These are phyloP conservation scores for Colletotrichum endophyticum DNA, from an alignment of 2,329 filamentous ascomycete species.

Conservation along the genomic window DNA sequence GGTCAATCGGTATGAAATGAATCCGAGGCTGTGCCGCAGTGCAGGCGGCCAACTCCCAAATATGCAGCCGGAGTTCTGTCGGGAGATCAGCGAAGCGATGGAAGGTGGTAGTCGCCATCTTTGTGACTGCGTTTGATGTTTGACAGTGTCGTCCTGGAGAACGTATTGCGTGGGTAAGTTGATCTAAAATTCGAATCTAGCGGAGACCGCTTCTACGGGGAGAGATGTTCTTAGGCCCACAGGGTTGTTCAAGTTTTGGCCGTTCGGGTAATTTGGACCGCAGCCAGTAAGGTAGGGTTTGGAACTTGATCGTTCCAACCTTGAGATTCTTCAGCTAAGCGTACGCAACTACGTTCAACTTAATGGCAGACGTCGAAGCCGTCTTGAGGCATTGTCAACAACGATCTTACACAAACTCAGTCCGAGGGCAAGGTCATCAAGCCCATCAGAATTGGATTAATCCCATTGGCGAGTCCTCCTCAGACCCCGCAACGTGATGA, in stretches of 20 bases:
- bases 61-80: no score
- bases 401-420: background rate
- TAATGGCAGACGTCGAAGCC: background rate
- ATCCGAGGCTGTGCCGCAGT: no score
- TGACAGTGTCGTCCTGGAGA: background rate
- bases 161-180: background rate
- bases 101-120: no score
- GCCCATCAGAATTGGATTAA: fast-evolving
- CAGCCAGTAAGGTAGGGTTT: no score
- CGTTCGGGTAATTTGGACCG: no score
- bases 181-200: background rate
- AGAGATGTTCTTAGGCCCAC: no score
- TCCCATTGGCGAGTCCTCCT: background rate
- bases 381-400: fast-evolving
- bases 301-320: no score
- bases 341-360: background rate
- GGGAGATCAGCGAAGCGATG: no score
- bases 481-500: background rate
- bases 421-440: background rate
- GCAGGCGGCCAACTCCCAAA: no score
- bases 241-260: no score
- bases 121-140: background rate
- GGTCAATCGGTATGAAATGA: no score
- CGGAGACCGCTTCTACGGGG: background rate
- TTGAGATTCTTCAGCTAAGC: no score